These are phyloP conservation scores for Tetracladium maxilliforme DNA, from an alignment of 2,329 filamentous ascomycete genomes.

Conservation along the genomic window DNA sequence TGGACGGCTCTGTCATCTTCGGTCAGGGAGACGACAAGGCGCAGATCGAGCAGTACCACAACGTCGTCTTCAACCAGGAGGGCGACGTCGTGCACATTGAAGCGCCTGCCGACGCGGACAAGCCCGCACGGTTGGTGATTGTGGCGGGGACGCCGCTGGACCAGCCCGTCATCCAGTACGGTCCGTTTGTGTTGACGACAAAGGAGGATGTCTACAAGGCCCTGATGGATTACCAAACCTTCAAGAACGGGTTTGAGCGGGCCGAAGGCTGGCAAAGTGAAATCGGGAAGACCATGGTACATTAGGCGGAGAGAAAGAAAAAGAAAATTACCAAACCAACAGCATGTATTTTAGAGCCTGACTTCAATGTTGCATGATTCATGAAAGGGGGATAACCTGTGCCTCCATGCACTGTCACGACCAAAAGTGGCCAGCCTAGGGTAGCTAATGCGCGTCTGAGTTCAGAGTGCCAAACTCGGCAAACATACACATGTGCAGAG, in stretches of 20 bases:
- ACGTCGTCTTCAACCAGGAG: constrained; percentile 70
- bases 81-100: constrained; percentile 64
- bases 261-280: constrained; percentile 69
- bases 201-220: constrained; percentile 64
- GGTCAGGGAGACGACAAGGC: constrained; percentile 32
- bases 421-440: too few species aligned
- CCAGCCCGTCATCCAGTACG: constrained; percentile 71
- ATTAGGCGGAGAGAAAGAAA: constrained; percentile 6
- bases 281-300: constrained; percentile 65
- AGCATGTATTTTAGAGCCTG: too few species aligned
- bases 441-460: too few species aligned
- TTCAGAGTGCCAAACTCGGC: too few species aligned
- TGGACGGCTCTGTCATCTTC: constrained; percentile 59
- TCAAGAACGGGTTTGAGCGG: constrained; percentile 67
- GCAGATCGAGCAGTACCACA: constrained; percentile 60
- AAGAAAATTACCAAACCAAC: too few species aligned
- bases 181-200: constrained; percentile 66
- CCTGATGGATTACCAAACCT: constrained; percentile 58
- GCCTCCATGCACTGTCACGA: too few species aligned
- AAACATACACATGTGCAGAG: too few species aligned
- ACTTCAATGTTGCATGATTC: too few species aligned
- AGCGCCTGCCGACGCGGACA: constrained; percentile 50
- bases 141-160: constrained; percentile 69
- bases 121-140: constrained; percentile 40
- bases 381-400: too few species aligned